Percentiles rank a stretch among this genome's conserved stretches.
Evolutionary conservation across 768 basidiomycete genomes (phyloP).

Genomic region (Albatrellus ellisii): DNA sequence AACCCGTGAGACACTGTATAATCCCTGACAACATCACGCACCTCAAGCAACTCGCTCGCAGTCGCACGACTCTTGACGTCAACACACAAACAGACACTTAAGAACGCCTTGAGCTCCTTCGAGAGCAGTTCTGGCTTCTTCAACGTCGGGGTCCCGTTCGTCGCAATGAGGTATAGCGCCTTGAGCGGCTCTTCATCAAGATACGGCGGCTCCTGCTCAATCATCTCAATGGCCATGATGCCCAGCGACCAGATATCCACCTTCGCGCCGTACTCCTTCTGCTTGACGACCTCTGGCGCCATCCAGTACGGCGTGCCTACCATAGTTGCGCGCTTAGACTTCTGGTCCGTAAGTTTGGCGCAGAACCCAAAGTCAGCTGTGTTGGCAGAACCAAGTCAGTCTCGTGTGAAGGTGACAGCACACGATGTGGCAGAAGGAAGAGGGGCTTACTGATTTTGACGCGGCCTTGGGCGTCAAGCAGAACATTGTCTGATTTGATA

Average conservation of each 20-base stretch:
- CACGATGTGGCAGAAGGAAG: neutral
- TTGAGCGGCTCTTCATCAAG: constrained; percentile 91
- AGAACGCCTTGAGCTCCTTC: constrained; percentile 86
- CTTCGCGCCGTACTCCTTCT: constrained; percentile 94
- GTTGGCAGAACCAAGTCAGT: constrained; percentile 2
- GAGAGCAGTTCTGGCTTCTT: constrained; percentile 92
- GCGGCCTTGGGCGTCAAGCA: constrained; percentile 81
- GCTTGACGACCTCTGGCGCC: constrained; percentile 97
- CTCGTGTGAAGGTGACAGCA: neutral
- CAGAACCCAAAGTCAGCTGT: constrained; percentile 95
- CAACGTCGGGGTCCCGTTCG: constrained; percentile 95
- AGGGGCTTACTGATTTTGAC: constrained; percentile 98
- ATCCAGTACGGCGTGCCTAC: constrained; percentile 98
- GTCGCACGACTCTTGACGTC: constrained; percentile 92
- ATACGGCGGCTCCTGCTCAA: constrained; percentile 94
- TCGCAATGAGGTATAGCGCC: constrained; percentile 91
- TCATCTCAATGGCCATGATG: constrained; percentile 99
- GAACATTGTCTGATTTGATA: constrained; percentile 94
- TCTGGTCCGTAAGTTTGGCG: constrained; percentile 91
- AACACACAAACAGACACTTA: constrained; percentile 96
- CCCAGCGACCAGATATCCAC: constrained; percentile 96
- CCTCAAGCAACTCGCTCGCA: constrained; percentile 73
- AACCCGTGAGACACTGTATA: constrained; percentile 8
- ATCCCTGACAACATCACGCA: constrained; percentile 25
- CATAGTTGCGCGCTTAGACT: constrained; percentile 97